A percentile compares a stretch with the other conserved stretches of the same genome.
phyloP scores from a whole-genome alignment of 2,329 filamentous ascomycete species.

The Cucurbitaria berberidis region DNA sequence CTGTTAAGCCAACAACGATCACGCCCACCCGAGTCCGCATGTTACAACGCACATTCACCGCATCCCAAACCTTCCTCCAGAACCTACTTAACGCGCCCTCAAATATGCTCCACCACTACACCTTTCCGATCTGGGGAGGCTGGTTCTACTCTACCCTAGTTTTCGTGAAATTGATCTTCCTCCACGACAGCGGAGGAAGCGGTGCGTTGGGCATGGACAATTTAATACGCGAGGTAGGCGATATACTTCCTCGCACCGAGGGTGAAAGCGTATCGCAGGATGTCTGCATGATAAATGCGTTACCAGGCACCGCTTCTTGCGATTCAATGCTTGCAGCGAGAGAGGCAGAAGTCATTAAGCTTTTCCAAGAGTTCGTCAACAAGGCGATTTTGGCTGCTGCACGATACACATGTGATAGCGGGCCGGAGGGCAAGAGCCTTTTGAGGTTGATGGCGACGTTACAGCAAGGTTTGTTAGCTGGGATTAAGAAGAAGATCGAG shows the following conservation, averaged over 20 bases:
- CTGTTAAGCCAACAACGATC: neutral
- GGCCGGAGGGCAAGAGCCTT: neutral
- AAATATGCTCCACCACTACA: slow-evolving; percentile 15
- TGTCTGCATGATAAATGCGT: slow-evolving; percentile 1
- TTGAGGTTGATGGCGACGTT: neutral
- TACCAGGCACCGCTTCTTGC: neutral
- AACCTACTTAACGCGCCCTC: slow-evolving; percentile 10
- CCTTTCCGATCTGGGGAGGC: slow-evolving; percentile 22
- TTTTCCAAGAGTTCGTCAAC: slow-evolving; percentile 3
- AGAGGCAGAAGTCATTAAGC: neutral
- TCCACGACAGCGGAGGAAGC: slow-evolving; percentile 19
- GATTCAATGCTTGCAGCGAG: neutral
- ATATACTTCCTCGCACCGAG: slow-evolving; percentile 6
- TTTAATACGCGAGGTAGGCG: slow-evolving; percentile 10
- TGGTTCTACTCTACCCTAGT: slow-evolving; percentile 33
- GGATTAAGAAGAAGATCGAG: neutral
- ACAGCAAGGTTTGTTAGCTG: neutral
- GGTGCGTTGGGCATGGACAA: slow-evolving; percentile 9
- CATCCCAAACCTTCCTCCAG: slow-evolving; percentile 19
- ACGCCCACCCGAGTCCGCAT: slow-evolving; percentile 8
- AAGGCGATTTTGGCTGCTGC: neutral
- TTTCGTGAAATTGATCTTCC: slow-evolving; percentile 26
- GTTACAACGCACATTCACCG: slow-evolving; percentile 15
- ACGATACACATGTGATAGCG: neutral
- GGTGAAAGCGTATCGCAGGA: neutral